Conservation (phyloP, 176 grass and related monocot species). For the Oryza nivara region DNA sequence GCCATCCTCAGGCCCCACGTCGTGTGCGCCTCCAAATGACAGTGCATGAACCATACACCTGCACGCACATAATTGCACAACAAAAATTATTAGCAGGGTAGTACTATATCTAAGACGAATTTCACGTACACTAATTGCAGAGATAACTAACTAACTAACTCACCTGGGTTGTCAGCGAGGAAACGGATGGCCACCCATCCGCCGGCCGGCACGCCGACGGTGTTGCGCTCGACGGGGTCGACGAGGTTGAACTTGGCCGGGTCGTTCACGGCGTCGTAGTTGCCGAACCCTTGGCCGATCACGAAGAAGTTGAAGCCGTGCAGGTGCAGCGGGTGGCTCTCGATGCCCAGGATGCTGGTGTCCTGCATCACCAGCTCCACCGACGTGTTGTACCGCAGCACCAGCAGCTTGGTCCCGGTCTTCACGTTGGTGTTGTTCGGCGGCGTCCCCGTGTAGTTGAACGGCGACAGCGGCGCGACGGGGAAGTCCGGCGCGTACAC, state of each 20-base stretch:
- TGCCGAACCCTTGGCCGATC: constrained; percentile 66
- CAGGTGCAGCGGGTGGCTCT: constrained; percentile 90
- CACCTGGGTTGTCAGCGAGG: constrained; percentile 81
- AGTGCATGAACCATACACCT: constrained; percentile 80
- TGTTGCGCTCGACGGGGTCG: constrained; percentile 85
- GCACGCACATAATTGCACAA: neutral
- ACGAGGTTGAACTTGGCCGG: constrained; percentile 73
- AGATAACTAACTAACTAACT: neutral
- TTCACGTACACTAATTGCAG: neutral
- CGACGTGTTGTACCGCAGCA: constrained; percentile 49
- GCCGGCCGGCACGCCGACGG: constrained; percentile 61
- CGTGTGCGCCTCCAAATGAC: constrained; percentile 63
- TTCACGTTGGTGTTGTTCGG: constrained; percentile 61
- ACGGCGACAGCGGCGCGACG: constrained; percentile 5
- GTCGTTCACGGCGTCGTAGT: constrained; percentile 57
- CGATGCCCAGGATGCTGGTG: constrained; percentile 66
- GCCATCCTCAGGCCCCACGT: constrained; percentile 68
- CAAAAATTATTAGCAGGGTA: neutral
- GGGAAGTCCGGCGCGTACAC: constrained; percentile 61
- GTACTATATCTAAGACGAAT: neutral
- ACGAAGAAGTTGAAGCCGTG: constrained; percentile 92
- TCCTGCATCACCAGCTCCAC: constrained; percentile 86
- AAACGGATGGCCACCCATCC: constrained; percentile 83
- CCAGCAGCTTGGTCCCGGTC: constrained; percentile 57
- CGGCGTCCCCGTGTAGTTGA: constrained; percentile 70